These are phyloP conservation scores for Pyrrhoderma lamaoense DNA, from an alignment of 1,284 basidiomycete genomes.

Conservation along the genomic window DNA sequence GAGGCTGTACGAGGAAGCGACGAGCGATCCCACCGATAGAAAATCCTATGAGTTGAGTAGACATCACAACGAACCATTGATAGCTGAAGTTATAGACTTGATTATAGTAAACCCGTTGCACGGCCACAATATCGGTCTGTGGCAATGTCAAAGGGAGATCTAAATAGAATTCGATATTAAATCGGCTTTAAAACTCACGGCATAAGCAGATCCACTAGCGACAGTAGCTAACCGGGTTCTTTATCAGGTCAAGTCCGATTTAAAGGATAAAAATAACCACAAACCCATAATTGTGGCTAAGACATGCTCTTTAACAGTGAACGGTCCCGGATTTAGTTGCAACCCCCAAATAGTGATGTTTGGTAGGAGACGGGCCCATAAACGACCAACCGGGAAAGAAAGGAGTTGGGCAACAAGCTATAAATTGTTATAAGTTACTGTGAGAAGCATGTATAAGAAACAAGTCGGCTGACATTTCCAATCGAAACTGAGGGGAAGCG, in stretches of 20 bases:
- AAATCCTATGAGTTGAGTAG: slow-evolving; percentile 34
- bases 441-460: neutral
- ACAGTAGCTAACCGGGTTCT: slow-evolving; percentile 35
- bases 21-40: slow-evolving; percentile 33
- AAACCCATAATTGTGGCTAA: slow-evolving; percentile 36
- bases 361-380: slow-evolving; percentile 35
- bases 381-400: slow-evolving; percentile 40
- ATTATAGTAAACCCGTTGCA: slow-evolving; percentile 26
- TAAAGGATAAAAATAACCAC: neutral
- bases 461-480: slow-evolving; percentile 18
- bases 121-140: slow-evolving; percentile 29
- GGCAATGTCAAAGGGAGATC: neutral
- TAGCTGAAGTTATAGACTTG: slow-evolving; percentile 24
- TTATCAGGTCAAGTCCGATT: slow-evolving; percentile 50
- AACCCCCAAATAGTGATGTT: slow-evolving; percentile 37
- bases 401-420: slow-evolving; percentile 41
- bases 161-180: slow-evolving; percentile 1
- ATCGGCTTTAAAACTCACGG: slow-evolving; percentile 25
- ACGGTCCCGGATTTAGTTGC: slow-evolving; percentile 42
- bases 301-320: slow-evolving; percentile 35
- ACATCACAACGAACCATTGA: slow-evolving; percentile 26
- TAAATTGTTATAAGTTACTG: neutral
- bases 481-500: slow-evolving; percentile 42
- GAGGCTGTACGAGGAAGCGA: slow-evolving; percentile 34
- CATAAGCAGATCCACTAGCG: slow-evolving; percentile 50